Base-by-base conservation (phyloP, 1,139 yeast genomes). In the Geotrichum phurueaensis region DNA sequence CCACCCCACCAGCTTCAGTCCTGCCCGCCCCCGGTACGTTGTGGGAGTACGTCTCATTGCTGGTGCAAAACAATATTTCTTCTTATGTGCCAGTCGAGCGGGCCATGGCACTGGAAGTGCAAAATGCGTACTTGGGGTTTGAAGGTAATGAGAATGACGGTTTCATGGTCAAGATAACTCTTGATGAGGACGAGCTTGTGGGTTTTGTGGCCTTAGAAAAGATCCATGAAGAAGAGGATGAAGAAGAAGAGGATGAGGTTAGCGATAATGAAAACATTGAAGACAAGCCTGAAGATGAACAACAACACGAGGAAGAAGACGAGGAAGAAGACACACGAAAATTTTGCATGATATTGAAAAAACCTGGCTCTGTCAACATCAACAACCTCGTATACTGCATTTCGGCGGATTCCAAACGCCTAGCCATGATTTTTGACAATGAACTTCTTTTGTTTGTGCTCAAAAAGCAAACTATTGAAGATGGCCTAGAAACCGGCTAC, bases 11-110 rank as follows among this genome's bases (percentile, higher is more conserved):
- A 25, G 58, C 55, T 13, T 56, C 52, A 31, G 60, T 59, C 18
- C 64, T 59, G 22, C 62, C 59, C 18, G 52, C 52, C 10, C 51
- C 27, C 15, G 64, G 66, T 2, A 54, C 63, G 1, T 53, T 69
- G 13, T 70, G 73, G 73, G 64, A 62, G 1, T 70, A 70, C 56
- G 68, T 60, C 54, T 61, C 63, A 20, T 58, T 62, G n/a, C 61
- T 69, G n/a, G 62, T 70, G 33, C 59, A 60, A 45, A 60, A 59
- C n/a, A 67, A 66, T 51, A 65, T 67, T 49, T 67, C 70, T 13
- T 61, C 66, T 4, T 69, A 67, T 58, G 64, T 70, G 23, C 68
- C 69, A 25, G 60, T 69, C 48, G 69, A 66, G 29, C 58, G 61
- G 23, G 72, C 69, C 3, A 59, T 65, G 25, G 65, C 68, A 15